Evolutionary conservation across 2,329 filamentous ascomycete species (phyloP), one percentile per base, ranked within the genome.

Genomic region (Trichoderma aggressivum): DNA sequence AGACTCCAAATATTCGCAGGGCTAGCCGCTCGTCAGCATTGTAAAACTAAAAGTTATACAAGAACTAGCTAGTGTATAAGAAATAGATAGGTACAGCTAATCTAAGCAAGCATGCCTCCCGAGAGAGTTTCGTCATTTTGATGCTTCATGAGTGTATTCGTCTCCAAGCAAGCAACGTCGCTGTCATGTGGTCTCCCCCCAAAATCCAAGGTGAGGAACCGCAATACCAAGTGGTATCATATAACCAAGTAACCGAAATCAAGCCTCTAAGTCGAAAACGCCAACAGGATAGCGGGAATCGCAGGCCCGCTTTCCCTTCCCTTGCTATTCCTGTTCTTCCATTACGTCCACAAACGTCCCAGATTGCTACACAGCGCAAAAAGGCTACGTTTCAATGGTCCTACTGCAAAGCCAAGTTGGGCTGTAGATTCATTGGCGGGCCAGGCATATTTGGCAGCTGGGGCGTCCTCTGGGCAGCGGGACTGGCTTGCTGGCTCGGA

Each of bases 371-470:
- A 14, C 18, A n/a, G 8, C 18, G 3, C n/a, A 30, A 58, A 32
- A 14, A 18, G 32, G n/a, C 34, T 2, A 12, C 11, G 5, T 16
- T 58, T 55, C 36, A 39, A 39, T 28, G 12, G 12, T 8, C 18
- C 39, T 56, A 72, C 59, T 74, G 71, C 74, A 67, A 71, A 55
- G 74, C 65, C 76, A 77, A 75, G 60, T 74, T 73, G 21, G 74
- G 73, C 56, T 78, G 76, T 39, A 28, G 10, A 58, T 77, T 76
- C 72, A 78, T 77, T 43, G 76, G 75, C 10, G 79, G 79, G 18
- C 77, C 76, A 12, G 77, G 74, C 75, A 80, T 80, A 53, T 78
- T 80, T 10, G 78, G 75, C 77, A 81, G 79, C 72, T 82, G 80
- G 21, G 80, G 77, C 14, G 79, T 78, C 73, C 76, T 80, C 70